Percentiles rank a stretch among this genome's conserved stretches.
These are phyloP conservation scores for Debaryomycetaceae sp. DNA, from an alignment of 1,139 yeast genomes.

Conservation along the genomic window DNA sequence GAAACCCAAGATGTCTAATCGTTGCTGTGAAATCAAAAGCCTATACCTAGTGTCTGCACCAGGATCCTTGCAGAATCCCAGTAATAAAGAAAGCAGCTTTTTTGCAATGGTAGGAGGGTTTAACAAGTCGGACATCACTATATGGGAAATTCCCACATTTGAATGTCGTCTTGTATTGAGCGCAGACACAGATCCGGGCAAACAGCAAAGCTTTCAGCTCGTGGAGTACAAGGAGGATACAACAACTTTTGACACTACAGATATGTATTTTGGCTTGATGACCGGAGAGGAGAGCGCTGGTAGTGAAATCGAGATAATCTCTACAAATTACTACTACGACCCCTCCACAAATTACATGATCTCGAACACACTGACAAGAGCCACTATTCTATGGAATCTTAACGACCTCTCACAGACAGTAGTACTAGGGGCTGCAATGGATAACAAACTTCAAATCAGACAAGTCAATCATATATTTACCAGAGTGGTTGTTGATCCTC, in stretches of 20 bases:
- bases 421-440: slow-evolving; percentile 11
- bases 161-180: slow-evolving; percentile 59
- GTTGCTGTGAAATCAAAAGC: slow-evolving; percentile 38
- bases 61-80: slow-evolving; percentile 1
- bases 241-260: not conserved
- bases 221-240: not conserved
- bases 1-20: slow-evolving; percentile 40
- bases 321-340: not conserved
- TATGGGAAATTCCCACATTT: slow-evolving; percentile 73
- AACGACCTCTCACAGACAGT: slow-evolving; percentile 22
- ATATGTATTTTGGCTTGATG: not conserved
- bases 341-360: slow-evolving; percentile 3
- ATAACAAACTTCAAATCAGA: not conserved
- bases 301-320: not conserved
- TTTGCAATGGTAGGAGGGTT: slow-evolving; percentile 42
- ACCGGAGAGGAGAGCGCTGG: not conserved
- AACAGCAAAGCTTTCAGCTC: slow-evolving; percentile 10
- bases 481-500: not conserved
- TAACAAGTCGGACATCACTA: slow-evolving; percentile 53
- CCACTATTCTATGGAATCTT: slow-evolving; percentile 31
- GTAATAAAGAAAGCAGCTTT: slow-evolving; percentile 3
- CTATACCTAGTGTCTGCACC: slow-evolving; percentile 40
- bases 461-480: not conserved
- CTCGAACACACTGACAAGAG: not conserved
- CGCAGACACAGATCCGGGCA: slow-evolving; percentile 19